phyloP scores from a whole-genome alignment of 192 early-diverging fungal species.

The Coemansia sp. region DNA sequence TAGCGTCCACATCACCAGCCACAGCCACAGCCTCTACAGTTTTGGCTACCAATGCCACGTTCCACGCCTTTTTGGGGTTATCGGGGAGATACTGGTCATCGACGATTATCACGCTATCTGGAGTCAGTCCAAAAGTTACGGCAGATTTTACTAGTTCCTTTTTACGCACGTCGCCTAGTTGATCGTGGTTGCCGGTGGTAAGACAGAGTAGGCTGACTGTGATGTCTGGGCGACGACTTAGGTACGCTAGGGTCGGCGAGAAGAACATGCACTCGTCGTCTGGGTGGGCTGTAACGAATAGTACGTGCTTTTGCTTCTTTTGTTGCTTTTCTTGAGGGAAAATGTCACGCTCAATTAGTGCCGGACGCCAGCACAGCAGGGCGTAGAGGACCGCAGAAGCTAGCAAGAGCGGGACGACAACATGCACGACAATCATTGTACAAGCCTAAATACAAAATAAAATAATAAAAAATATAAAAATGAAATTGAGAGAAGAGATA shows the following conservation, averaged over 20 bases:
- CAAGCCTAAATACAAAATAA: not conserved
- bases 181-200: constrained; percentile 70
- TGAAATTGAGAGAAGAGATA: not conserved
- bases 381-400: constrained; percentile 31
- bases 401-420: constrained; percentile 38
- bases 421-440: constrained; percentile 40
- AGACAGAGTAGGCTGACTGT: constrained; percentile 79
- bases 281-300: constrained; percentile 86
- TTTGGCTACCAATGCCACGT: constrained; percentile 59
- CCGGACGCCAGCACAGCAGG: constrained; percentile 33
- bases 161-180: constrained; percentile 48
- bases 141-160: constrained; percentile 49
- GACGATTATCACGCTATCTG: constrained; percentile 55
- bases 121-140: constrained; percentile 43
- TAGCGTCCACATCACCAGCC: constrained; percentile 60
- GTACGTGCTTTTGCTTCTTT: constrained; percentile 49
- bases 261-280: constrained; percentile 99
- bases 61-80: constrained; percentile 67
- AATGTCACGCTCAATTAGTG: constrained; percentile 37
- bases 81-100: constrained; percentile 64
- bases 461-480: not conserved
- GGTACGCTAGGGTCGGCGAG: constrained; percentile 69
- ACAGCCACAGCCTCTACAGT: constrained; percentile 62
- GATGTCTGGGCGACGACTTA: constrained; percentile 57
- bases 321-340: constrained; percentile 36